Conservation (phyloP, 306 rosid genomes). For the Castanospermum australe region DNA sequence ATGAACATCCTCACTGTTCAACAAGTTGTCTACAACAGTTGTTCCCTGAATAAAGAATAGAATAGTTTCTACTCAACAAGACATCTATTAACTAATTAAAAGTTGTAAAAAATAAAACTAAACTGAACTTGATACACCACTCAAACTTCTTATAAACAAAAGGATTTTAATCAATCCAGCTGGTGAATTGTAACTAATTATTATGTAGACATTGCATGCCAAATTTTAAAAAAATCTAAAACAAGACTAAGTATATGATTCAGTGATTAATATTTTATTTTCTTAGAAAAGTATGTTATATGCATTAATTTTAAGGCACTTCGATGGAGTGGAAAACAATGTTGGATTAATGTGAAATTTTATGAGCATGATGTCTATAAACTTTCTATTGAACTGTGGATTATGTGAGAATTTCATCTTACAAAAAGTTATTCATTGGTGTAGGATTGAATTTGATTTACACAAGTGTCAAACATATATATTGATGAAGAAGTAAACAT, state of each 20-base stretch:
- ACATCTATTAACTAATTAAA: background rate
- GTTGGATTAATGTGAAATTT: no score
- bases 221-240: background rate
- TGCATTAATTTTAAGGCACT: no score
- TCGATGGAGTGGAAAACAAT: no score
- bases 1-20: conserved; percentile 88
- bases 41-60: conserved; percentile 65
- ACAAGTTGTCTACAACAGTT: conserved; percentile 93
- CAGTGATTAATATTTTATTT: no score
- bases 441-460: no score
- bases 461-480: no score
- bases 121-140: background rate
- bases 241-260: background rate
- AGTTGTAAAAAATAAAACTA: background rate
- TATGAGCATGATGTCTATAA: no score
- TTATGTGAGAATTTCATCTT: no score
- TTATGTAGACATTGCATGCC: background rate
- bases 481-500: no score
- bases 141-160: background rate
- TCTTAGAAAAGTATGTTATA: no score
- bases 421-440: no score
- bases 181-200: background rate
- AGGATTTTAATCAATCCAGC: background rate
- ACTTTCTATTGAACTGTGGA: no score
- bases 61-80: background rate